These are phyloP conservation scores for Medicago ruthenica DNA, from an alignment of 306 rosid genomes.

Conservation along the genomic window DNA sequence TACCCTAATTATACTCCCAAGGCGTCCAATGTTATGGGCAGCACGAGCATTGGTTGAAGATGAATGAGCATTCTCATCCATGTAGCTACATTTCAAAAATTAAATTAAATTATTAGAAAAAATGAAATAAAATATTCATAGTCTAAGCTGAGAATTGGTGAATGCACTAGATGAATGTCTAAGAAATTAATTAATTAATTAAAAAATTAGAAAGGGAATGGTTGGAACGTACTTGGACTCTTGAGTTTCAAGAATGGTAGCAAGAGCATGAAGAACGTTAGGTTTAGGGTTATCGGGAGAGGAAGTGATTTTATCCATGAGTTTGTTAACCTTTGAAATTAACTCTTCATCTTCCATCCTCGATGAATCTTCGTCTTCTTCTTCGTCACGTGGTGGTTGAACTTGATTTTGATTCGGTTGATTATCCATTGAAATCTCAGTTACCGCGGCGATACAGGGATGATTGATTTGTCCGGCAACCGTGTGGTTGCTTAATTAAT, in stretches of 20 bases:
- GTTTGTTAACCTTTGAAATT: conserved; percentile 70
- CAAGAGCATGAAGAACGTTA: conserved; percentile 79
- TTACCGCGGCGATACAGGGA: background rate
- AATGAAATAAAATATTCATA: background rate
- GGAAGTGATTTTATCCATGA: conserved; percentile 80
- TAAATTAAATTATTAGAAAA: background rate
- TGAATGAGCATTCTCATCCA: conserved; percentile 82
- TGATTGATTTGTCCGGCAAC: too few relatives aligned
- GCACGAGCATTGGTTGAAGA: conserved; percentile 81
- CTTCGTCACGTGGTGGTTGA: conserved; percentile 56
- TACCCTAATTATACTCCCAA: conserved; percentile 86
- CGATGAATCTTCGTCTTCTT: conserved; percentile 55
- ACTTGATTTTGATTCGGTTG: conserved; percentile 35
- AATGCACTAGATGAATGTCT: background rate
- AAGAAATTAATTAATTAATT: background rate
- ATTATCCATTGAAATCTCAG: conserved; percentile 41
- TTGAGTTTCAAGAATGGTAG: conserved; percentile 80
- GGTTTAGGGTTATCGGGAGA: conserved; percentile 82
- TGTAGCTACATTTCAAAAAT: conserved; percentile 64
- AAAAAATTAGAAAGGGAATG: background rate
- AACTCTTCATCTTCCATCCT: conserved; percentile 84
- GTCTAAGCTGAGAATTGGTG: background rate
- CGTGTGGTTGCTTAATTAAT: too few relatives aligned
- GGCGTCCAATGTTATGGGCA: conserved; percentile 81
- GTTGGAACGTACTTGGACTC: conserved; percentile 62